Evolutionary conservation across 495 filamentous ascomycete species (phyloP).

Genomic region (Pyrenopolyporus hunteri): DNA sequence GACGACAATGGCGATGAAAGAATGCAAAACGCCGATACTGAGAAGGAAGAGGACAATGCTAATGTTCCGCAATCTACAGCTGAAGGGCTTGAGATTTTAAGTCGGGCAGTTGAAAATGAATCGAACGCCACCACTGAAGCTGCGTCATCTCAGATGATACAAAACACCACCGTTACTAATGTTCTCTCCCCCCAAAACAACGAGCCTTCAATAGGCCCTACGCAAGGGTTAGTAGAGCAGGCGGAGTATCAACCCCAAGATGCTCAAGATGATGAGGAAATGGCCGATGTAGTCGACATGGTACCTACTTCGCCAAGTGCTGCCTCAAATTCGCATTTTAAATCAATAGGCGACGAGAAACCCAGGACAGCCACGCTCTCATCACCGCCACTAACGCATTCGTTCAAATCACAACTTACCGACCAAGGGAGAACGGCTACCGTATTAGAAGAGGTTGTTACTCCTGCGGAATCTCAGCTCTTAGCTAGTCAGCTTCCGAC

Average conservation of each 20-base stretch:
- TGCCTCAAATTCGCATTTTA: background rate
- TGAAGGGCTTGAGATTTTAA: conserved; percentile 40
- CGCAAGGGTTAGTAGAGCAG: conserved; percentile 4
- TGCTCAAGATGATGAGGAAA: conserved; percentile 27
- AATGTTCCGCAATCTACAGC: conserved; percentile 24
- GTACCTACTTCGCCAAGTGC: conserved; percentile 2
- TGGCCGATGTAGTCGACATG: conserved; percentile 25
- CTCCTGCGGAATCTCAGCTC: conserved; percentile 2
- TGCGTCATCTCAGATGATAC: conserved; percentile 11
- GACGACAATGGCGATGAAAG: conserved; percentile 6
- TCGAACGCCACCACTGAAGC: conserved; percentile 24
- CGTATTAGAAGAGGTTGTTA: conserved; percentile 1
- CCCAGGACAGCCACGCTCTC: conserved; percentile 5
- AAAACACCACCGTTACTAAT: conserved; percentile 3
- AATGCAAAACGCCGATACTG: conserved; percentile 28
- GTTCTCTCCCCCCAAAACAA: background rate
- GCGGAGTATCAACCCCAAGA: conserved; percentile 15
- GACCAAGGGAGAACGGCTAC: conserved; percentile 4
- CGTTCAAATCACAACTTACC: conserved; percentile 14
- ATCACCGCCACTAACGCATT: conserved; percentile 31
- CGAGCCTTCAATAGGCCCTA: background rate
- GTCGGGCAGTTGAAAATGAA: conserved; percentile 31
- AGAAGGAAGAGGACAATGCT: conserved; percentile 1
- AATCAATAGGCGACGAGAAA: background rate
- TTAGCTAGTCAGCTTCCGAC: conserved; percentile 29